Evolutionary conservation across 2,329 filamentous ascomycete species (phyloP), one percentile per base, ranked within the genome.

Genomic region (Stemphylium vesicarium): DNA sequence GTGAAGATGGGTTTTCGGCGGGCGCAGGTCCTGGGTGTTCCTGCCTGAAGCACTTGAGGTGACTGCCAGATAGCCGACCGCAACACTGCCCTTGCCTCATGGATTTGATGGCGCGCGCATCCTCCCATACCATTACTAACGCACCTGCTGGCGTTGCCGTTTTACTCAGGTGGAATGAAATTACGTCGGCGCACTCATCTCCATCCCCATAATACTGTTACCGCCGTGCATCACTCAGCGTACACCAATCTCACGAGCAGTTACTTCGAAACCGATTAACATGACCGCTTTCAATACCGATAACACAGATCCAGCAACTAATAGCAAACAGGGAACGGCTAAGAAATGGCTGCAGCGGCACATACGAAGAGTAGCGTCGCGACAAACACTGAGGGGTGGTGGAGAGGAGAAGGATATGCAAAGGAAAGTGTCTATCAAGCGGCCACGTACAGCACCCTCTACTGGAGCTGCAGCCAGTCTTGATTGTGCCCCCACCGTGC

Each of bases 341-440:
- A 71, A 62, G 44, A 60, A 62, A 31, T 72, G 71, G 69, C 48
- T 71, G 16, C 61, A 67, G 39, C 64, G 62, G 20, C 64, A 62
- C 32, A 52, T 74, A 2, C 62, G 57, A 41, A 68, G 60, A 47
- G 52, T 61, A 16, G 48, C 56, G 18, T 60, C 63, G n/a, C 58
- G 59, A 22, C 64, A 67, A 20, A 39, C 26, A 1, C 15, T 50
- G 16, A 54, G 46, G 49, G 52, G 43, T 6, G 24, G 22, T 0
- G 40, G 52, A 3, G 44, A 44, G n/a, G 29, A 44, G 12, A 32
- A 32, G 18, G 43, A 53, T 8, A 26, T 62, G 18, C 53, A 42
- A 12, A 44, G 35, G 18, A 58, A 41, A 36, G 15, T 42, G 7
- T 63, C 62, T 1, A 33, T 64, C 20, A 42, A 60, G 41, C 65